phyloP scores from a whole-genome alignment of 495 filamentous ascomycete species.

The Penicillium subrubescens region DNA sequence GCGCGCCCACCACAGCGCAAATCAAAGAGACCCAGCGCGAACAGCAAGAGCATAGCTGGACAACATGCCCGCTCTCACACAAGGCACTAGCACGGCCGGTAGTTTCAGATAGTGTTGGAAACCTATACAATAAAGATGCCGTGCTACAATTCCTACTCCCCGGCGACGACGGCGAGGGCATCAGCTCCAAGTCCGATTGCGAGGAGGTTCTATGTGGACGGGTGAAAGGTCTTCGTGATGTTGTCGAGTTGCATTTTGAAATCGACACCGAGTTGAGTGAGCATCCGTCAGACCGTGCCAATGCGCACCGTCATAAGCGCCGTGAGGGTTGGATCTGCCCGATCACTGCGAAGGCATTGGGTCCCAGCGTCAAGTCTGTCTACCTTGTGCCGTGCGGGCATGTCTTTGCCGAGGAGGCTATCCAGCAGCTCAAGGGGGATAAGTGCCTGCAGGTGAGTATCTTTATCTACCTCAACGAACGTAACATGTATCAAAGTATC shows the following conservation, averaged over 20 bases:
- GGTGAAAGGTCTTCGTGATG: conserved; percentile 81
- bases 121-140: conserved; percentile 93
- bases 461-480: neutral
- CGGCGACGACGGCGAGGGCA: conserved; percentile 54
- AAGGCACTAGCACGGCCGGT: conserved; percentile 69
- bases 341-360: conserved; percentile 82
- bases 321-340: conserved; percentile 77
- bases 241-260: conserved; percentile 86
- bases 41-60: conserved; percentile 82
- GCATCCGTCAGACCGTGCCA: conserved; percentile 28
- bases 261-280: conserved; percentile 46
- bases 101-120: conserved; percentile 82
- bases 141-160: conserved; percentile 80
- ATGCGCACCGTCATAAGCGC: conserved; percentile 41
- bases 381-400: conserved; percentile 96
- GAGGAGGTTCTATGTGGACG: conserved; percentile 67
- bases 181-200: conserved; percentile 58
- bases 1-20: conserved; percentile 79
- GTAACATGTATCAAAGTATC: neutral
- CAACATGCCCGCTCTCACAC: conserved; percentile 80
- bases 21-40: conserved; percentile 86
- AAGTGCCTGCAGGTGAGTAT: conserved; percentile 60
- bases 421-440: conserved; percentile 72
- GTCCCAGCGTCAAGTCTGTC: conserved; percentile 75
- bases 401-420: conserved; percentile 82